Conservation (phyloP, 768 basidiomycete genomes). For the Coprinopsis marcescibilis region DNA sequence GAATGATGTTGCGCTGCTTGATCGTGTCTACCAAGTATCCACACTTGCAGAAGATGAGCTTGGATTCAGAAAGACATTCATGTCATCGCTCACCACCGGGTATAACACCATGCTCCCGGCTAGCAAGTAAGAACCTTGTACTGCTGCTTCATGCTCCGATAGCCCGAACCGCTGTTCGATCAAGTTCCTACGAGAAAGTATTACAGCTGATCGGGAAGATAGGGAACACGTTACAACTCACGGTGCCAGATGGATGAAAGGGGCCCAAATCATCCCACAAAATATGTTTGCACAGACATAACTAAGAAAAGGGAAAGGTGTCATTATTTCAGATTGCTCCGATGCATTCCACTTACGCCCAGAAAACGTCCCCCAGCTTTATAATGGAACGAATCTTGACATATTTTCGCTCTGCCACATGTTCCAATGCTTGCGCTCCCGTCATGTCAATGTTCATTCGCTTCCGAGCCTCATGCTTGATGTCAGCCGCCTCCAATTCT, state of each 20-base stretch:
- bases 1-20: slow-evolving; percentile 51
- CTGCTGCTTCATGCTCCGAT: slow-evolving; percentile 54
- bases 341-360: slow-evolving; percentile 50
- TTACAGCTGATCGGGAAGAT: too few species aligned
- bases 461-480: slow-evolving; percentile 47
- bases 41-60: slow-evolving; percentile 31
- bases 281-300: slow-evolving; percentile 73
- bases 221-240: slow-evolving; percentile 26
- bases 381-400: slow-evolving; percentile 58
- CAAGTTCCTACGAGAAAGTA: slow-evolving; percentile 73
- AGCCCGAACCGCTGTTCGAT: slow-evolving; percentile 63
- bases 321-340: background rate
- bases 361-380: slow-evolving; percentile 70
- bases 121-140: slow-evolving; percentile 64
- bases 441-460: slow-evolving; percentile 37
- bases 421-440: slow-evolving; percentile 57
- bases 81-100: slow-evolving; percentile 46
- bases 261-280: slow-evolving; percentile 73
- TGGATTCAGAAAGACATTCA: background rate
- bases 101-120: slow-evolving; percentile 66
- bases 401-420: slow-evolving; percentile 58
- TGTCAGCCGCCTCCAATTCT: slow-evolving; percentile 60
- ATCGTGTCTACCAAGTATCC: slow-evolving; percentile 61
- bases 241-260: slow-evolving; percentile 74
- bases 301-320: slow-evolving; percentile 26